Evolutionary conservation across 2,329 filamentous ascomycete species (phyloP).

Genomic region (Echinosphaeria canescens): DNA sequence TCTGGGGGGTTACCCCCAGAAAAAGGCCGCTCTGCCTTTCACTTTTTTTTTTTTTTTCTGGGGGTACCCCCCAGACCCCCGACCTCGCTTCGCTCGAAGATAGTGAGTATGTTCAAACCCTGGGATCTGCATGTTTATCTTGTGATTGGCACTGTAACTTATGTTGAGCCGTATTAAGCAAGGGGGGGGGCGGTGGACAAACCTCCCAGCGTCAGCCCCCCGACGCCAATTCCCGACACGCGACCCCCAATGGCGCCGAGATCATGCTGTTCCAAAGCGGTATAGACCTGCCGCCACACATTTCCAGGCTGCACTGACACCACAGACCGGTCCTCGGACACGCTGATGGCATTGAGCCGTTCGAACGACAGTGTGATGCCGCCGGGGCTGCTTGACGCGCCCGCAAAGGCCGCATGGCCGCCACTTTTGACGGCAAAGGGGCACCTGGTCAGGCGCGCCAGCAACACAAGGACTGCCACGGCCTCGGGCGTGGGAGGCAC

Average conservation of each 20-base stretch:
- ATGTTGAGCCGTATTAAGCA: no score
- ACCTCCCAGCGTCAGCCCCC: background rate
- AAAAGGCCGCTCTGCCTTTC: no score
- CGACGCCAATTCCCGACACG: background rate
- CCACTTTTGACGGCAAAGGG: conserved; percentile 1
- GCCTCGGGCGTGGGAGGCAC: background rate
- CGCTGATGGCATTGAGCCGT: background rate
- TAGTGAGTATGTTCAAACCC: conserved; percentile 29
- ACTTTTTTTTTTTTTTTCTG: no score
- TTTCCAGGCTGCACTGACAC: background rate
- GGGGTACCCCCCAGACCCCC: no score
- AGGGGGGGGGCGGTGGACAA: no score
- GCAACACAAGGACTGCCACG: background rate
- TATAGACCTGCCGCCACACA: background rate
- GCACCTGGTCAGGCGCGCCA: background rate
- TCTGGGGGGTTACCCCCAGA: no score
- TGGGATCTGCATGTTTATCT: no score
- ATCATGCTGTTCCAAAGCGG: background rate
- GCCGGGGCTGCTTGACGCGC: background rate
- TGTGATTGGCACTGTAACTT: no score
- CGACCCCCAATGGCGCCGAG: background rate
- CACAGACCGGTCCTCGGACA: background rate
- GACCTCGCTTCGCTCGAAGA: no score
- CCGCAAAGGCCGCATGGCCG: background rate
- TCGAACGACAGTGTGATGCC: background rate